A percentile compares a stretch with the other conserved stretches of the same genome.
Conservation (phyloP, 345 rosid species). For the Moricandia arvensis region DNA sequence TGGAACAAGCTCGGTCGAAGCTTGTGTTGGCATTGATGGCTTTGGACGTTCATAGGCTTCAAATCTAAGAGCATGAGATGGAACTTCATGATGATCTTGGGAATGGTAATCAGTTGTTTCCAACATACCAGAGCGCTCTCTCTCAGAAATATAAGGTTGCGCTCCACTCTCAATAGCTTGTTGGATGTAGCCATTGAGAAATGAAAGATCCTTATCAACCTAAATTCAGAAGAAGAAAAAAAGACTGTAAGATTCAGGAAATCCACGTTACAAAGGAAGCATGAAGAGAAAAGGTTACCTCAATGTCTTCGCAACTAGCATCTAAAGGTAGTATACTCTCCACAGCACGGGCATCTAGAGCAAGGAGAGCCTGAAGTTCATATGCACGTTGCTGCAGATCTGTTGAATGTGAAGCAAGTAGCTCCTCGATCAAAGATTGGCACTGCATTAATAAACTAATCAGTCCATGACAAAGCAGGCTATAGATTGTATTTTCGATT, state of each 20-base stretch:
- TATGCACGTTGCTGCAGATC: slow-evolving; percentile 99
- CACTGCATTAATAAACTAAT: slow-evolving; percentile 55
- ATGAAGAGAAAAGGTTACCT: slow-evolving; percentile 47
- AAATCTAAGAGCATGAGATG: slow-evolving; percentile 77
- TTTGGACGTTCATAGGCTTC: slow-evolving; percentile 96
- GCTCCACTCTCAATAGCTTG: slow-evolving; percentile 75
- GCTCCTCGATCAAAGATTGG: slow-evolving; percentile 85
- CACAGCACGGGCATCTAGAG: slow-evolving; percentile 66
- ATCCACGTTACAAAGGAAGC: neutral
- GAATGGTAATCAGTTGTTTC: slow-evolving; percentile 51
- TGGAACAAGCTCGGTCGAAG: slow-evolving; percentile 69
- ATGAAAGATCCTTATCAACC: slow-evolving; percentile 79
- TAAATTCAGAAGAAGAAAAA: slow-evolving; percentile 39
- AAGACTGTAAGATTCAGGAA: slow-evolving; percentile 20
- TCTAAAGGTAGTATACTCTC: slow-evolving; percentile 73
- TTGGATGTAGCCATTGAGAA: slow-evolving; percentile 71
- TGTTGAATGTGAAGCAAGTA: slow-evolving; percentile 89
- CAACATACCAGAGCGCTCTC: slow-evolving; percentile 58
- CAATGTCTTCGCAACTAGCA: slow-evolving; percentile 95
- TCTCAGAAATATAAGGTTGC: slow-evolving; percentile 80
- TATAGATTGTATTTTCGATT: neutral
- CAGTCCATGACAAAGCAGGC: slow-evolving; percentile 22
- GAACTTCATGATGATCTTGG: slow-evolving; percentile 61
- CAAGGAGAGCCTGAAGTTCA: slow-evolving; percentile 78
- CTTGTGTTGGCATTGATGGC: slow-evolving; percentile 50